A percentile compares a stretch with the other conserved stretches of the same genome.
phyloP scores from a whole-genome alignment of 176 grass and related monocot genomes.

The Leersia perrieri region DNA sequence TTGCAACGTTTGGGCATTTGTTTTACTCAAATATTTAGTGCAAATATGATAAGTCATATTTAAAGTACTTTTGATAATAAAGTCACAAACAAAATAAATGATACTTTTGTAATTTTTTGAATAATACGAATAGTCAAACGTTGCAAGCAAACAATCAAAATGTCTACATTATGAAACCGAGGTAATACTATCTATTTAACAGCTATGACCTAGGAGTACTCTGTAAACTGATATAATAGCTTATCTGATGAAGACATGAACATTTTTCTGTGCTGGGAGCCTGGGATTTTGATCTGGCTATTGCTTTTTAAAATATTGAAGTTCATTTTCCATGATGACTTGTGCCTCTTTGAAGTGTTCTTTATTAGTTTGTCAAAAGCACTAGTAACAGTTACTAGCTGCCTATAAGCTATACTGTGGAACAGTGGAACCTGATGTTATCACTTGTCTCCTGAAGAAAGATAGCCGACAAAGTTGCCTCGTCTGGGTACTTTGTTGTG shows the following conservation, averaged over 20 bases:
- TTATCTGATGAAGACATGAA: too few relatives aligned
- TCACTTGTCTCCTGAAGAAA: conserved; percentile 48
- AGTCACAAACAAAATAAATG: too few relatives aligned
- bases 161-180: too few relatives aligned
- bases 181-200: background rate
- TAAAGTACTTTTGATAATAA: too few relatives aligned
- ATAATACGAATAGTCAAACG: too few relatives aligned
- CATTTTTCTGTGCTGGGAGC: too few relatives aligned
- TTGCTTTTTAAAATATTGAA: background rate
- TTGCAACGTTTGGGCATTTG: too few relatives aligned
- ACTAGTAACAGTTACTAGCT: background rate
- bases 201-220: background rate
- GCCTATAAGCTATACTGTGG: background rate
- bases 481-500: conserved; percentile 56
- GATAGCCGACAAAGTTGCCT: conserved; percentile 68
- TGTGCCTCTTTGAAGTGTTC: background rate
- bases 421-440: background rate
- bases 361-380: background rate
- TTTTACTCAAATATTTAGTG: too few relatives aligned
- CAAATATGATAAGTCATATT: too few relatives aligned
- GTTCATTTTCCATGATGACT: background rate
- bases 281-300: too few relatives aligned
- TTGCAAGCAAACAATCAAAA: too few relatives aligned
- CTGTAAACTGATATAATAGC: background rate
- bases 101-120: too few relatives aligned